Evolutionary conservation across 2,329 filamentous ascomycete species (phyloP), one percentile per base, ranked within the genome.

Genomic region (Epichloe hybrida): DNA sequence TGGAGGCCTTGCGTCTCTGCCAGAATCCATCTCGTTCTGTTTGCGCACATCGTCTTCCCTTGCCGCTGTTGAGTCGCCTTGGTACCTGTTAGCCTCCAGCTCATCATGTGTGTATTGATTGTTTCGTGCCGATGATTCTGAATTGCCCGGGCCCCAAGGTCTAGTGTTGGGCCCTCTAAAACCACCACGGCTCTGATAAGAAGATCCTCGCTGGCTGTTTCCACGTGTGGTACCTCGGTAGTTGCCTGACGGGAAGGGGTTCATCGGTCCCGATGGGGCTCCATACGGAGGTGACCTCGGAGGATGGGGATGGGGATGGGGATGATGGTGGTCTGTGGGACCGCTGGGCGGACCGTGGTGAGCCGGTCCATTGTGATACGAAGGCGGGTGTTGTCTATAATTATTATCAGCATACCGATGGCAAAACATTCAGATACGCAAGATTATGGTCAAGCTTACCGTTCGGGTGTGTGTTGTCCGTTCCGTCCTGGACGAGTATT

Each of bases 111-210:
- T 39, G 20, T 54, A 7, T 23, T 43, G 50, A 15, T 52, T 45
- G 34, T 49, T 55, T 47, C 59, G 56, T 40, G 56, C 50, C 11
- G 57, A 46, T n/a, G 59, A 54, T 3, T 55, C 57, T 51, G 58
- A 56, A 15, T 55, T 59, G 35, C 51, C 51, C 5, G 80, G 75
- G 50, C 78, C 84, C 84, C 87, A 90, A 44, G 88, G 86, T 80
- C 66, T 82, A 74, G 71, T 84, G 77, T 67, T 82, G 70, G 55
- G 72, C 37, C 81, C 80, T 48, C 83, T 75, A 52, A 76, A 72
- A 27, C 69, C 69, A 40, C 74, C 73, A 46, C 79, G 71, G 34
- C 68, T 69, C 49, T 83, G 76, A 59, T 81, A 84, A 15, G 72
- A 70, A 39, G 76, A 75, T 20, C 78, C 79, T 56, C 81, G 62